These are phyloP conservation scores for Blastobotrys terrestris DNA, from an alignment of 805 yeast species.

Conservation along the genomic window DNA sequence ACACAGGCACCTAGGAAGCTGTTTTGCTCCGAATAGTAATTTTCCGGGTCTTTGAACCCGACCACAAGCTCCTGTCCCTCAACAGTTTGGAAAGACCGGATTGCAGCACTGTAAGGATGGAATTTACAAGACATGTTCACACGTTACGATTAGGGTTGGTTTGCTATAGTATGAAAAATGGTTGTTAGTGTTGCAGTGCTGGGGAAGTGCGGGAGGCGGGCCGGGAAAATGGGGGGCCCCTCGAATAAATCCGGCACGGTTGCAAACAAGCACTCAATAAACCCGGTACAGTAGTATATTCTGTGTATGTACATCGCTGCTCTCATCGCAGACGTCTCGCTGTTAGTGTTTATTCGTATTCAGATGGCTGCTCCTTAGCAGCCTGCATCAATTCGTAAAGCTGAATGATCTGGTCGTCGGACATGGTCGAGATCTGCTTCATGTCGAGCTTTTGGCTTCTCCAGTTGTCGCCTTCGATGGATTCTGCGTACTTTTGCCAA, in stretches of 20 bases:
- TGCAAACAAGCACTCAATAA: neutral
- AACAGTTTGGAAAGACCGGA: constrained; percentile 20
- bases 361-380: constrained; percentile 32
- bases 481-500: constrained; percentile 63
- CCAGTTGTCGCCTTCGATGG: constrained; percentile 50
- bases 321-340: constrained; percentile 12
- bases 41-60: constrained; percentile 18
- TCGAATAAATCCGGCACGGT: neutral
- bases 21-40: constrained; percentile 30
- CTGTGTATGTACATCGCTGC: constrained; percentile 8
- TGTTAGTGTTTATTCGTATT: constrained; percentile 24
- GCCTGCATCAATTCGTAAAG: constrained; percentile 42
- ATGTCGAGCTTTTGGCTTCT: constrained; percentile 53
- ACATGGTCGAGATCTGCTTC: constrained; percentile 69
- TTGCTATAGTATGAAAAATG: neutral
- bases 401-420: constrained; percentile 86
- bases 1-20: constrained; percentile 55
- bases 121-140: constrained; percentile 3
- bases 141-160: too few relatives aligned
- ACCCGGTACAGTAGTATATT: neutral
- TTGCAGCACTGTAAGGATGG: constrained; percentile 17
- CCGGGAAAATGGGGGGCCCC: neutral
- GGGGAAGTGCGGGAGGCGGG: neutral
- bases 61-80: constrained; percentile 20
- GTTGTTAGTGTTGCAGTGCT: neutral